Percentiles rank a stretch among this genome's conserved stretches.
Conservation (phyloP, 148 eudicot genomes). For the Silene conica region DNA sequence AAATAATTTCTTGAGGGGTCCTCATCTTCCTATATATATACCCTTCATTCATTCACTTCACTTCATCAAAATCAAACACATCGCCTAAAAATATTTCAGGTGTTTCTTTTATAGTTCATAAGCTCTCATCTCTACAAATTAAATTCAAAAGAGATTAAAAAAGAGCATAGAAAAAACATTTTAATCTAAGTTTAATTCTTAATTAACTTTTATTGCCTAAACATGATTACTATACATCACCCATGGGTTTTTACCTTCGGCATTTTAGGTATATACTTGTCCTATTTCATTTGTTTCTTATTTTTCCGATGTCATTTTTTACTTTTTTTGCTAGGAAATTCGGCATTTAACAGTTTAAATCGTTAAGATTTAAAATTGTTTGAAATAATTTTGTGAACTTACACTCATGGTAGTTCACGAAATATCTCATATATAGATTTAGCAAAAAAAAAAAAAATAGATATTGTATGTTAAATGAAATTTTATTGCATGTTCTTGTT, state of each 20-base stretch:
- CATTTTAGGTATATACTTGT: slow-evolving; percentile 45
- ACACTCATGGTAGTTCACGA: no score
- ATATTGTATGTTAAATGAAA: no score
- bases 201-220: not conserved
- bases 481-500: no score
- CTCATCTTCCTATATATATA: slow-evolving; percentile 22
- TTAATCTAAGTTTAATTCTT: not conserved
- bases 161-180: not conserved
- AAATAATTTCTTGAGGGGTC: slow-evolving; percentile 18
- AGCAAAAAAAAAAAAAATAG: no score
- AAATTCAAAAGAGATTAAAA: not conserved
- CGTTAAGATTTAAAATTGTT: no score
- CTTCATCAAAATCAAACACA: not conserved
- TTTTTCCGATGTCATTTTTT: not conserved
- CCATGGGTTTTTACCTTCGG: slow-evolving; percentile 67
- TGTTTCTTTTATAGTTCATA: slow-evolving; percentile 3
- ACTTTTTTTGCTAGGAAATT: no score
- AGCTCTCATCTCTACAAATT: not conserved
- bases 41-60: not conserved
- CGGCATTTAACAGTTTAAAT: no score
- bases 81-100: slow-evolving; percentile 3
- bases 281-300: not conserved
- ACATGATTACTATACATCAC: slow-evolving; percentile 21
- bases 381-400: no score
- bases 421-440: no score